Percentiles rank a stretch among this genome's conserved stretches.
These are phyloP conservation scores for Puccinia triticina DNA, from an alignment of 1,284 basidiomycete species.

Conservation along the genomic window DNA sequence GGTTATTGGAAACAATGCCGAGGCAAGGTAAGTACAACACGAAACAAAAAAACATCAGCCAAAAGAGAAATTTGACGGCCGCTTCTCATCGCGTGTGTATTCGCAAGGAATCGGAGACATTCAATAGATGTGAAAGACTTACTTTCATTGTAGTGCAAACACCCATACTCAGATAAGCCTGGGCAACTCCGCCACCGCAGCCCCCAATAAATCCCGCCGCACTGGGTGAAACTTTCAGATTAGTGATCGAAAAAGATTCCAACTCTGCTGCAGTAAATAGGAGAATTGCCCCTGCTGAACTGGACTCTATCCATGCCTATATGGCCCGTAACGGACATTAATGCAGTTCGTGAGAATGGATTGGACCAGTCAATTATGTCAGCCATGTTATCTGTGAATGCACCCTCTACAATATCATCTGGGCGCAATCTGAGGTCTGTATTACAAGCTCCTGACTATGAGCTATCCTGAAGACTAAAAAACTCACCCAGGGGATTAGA, in stretches of 20 bases:
- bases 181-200: constrained; percentile 45
- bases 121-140: neutral
- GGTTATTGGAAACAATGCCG: neutral
- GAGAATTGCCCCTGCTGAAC: constrained; percentile 46
- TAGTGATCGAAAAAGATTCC: constrained; percentile 39
- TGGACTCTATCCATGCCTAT: constrained; percentile 49
- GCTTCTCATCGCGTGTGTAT: neutral
- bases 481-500: constrained; percentile 49
- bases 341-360: neutral
- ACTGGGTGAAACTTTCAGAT: constrained; percentile 32
- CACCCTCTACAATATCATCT: neutral
- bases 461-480: neutral
- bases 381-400: neutral
- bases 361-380: neutral
- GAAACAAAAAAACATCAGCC: neutral
- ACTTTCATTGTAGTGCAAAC: constrained; percentile 51
- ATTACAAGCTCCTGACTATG: no score
- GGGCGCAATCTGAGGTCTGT: neutral
- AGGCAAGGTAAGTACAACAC: neutral
- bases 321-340: neutral
- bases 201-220: constrained; percentile 48
- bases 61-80: neutral
- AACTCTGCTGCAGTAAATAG: constrained; percentile 50
- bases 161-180: constrained; percentile 50
- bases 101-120: neutral